Conservation (phyloP, 345 rosid species). For the thale cress (Arabidopsis thaliana) region DNA sequence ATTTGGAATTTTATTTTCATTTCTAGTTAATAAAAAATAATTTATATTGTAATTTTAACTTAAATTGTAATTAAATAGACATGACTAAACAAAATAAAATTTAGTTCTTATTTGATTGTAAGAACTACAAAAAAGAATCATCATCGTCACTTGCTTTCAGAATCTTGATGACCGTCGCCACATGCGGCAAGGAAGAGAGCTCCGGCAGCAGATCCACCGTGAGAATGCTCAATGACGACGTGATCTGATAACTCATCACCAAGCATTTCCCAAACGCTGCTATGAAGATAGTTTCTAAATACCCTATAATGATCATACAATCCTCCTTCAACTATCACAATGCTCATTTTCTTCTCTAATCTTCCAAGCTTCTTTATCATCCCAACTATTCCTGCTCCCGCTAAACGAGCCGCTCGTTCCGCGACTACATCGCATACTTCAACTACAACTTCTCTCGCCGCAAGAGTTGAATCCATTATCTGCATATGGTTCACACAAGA, state of each 20-base stretch:
- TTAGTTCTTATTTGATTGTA: no score
- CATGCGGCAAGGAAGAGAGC: conserved; percentile 61
- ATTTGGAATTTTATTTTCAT: no score
- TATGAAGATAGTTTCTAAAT: conserved; percentile 66
- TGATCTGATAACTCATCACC: conserved; percentile 67
- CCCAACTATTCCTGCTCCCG: conserved; percentile 68
- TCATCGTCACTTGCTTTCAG: conserved; percentile 1
- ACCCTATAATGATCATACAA: conserved; percentile 67
- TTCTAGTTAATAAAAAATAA: no score
- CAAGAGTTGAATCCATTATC: conserved; percentile 54
- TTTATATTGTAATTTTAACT: no score
- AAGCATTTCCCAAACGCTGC: conserved; percentile 73
- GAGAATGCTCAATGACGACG: conserved; percentile 56
- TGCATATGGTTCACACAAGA: conserved; percentile 28
- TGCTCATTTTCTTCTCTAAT: conserved; percentile 55
- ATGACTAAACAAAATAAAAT: no score
- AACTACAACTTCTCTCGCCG: conserved; percentile 57
- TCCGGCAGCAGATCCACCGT: conserved; percentile 66
- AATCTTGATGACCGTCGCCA: conserved; percentile 24
- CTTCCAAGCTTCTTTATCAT: conserved; percentile 70
- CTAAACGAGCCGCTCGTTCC: conserved; percentile 70
- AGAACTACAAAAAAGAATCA: not conserved
- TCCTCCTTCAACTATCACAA: conserved; percentile 66
- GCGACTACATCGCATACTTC: conserved; percentile 71
- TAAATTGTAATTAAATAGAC: no score